A percentile compares a stretch with the other conserved stretches of the same genome.
These are phyloP conservation scores for Alliaria petiolata DNA, from an alignment of 345 rosid genomes.

Conservation along the genomic window DNA sequence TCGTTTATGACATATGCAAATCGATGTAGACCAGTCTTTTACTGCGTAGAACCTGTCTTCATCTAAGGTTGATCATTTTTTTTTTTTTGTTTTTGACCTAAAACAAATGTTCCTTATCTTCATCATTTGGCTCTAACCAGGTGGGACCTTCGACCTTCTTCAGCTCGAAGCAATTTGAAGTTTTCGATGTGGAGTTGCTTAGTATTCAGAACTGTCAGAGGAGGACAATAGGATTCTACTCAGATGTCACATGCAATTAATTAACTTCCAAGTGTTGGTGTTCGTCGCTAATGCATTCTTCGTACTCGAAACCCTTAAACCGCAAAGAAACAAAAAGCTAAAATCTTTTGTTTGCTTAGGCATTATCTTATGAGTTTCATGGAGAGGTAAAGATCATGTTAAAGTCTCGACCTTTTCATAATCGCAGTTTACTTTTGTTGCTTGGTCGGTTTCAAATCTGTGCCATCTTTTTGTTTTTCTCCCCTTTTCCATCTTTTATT, in stretches of 20 bases:
- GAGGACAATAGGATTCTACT: conserved; percentile 91
- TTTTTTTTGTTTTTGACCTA: background rate
- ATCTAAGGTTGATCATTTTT: background rate
- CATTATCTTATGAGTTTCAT: background rate
- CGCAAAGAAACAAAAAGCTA: background rate
- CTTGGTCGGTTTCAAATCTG: background rate
- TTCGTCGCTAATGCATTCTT: background rate
- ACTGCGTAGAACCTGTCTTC: background rate
- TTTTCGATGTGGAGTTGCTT: conserved; percentile 84
- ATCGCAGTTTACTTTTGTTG: background rate
- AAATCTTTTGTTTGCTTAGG: background rate
- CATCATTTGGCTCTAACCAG: conserved; percentile 37
- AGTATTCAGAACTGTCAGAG: conserved; percentile 68
- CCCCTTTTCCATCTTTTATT: background rate
- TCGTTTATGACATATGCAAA: background rate
- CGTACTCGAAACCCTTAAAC: background rate
- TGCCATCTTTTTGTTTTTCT: background rate
- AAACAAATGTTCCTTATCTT: background rate
- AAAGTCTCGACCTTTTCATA: conserved; percentile 8
- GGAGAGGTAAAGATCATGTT: conserved; percentile 20
- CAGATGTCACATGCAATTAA: conserved; percentile 83
- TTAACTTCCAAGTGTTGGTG: conserved; percentile 36
- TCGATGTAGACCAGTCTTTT: background rate
- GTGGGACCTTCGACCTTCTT: conserved; percentile 97
- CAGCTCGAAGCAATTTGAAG: conserved; percentile 92